Conservation (phyloP, 2,329 filamentous ascomycete species). For the Talaromyces pinophilus region DNA sequence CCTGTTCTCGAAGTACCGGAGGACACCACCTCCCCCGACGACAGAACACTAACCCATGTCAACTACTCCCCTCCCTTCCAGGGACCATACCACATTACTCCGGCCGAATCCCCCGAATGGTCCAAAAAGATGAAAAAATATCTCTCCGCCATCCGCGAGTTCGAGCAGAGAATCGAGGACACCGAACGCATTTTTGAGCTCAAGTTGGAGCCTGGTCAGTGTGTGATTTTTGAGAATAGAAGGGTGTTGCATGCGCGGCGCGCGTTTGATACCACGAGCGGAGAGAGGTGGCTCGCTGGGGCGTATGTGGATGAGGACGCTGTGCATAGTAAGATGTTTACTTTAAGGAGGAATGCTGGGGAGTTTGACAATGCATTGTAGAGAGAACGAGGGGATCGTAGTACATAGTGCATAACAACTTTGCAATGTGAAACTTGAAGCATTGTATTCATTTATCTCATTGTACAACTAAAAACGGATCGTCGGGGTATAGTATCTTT, state of each 20-base stretch:
- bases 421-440: too few relatives aligned
- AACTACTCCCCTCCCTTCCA: slow-evolving; percentile 85
- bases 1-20: slow-evolving; percentile 53
- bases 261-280: slow-evolving; percentile 66
- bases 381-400: too few relatives aligned
- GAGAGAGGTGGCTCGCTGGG: slow-evolving; percentile 79
- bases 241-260: slow-evolving; percentile 80
- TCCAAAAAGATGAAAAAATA: slow-evolving; percentile 32
- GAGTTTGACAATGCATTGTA: not conserved
- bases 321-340: slow-evolving; percentile 37
- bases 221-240: slow-evolving; percentile 89
- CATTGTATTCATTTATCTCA: slow-evolving; percentile 6
- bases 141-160: slow-evolving; percentile 55
- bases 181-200: slow-evolving; percentile 65
- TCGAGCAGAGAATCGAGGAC: slow-evolving; percentile 62
- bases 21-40: not conserved
- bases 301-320: slow-evolving; percentile 75
- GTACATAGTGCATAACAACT: not conserved
- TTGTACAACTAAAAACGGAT: slow-evolving; percentile 7
- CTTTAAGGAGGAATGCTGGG: slow-evolving; percentile 16
- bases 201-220: slow-evolving; percentile 77
- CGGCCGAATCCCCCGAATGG: slow-evolving; percentile 10
- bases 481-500: slow-evolving; percentile 15
- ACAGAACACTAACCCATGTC: slow-evolving; percentile 38
- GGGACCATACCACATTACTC: slow-evolving; percentile 48